These are phyloP conservation scores for Triglochin maritima DNA, from an alignment of 106 monocot species.

Conservation along the genomic window DNA sequence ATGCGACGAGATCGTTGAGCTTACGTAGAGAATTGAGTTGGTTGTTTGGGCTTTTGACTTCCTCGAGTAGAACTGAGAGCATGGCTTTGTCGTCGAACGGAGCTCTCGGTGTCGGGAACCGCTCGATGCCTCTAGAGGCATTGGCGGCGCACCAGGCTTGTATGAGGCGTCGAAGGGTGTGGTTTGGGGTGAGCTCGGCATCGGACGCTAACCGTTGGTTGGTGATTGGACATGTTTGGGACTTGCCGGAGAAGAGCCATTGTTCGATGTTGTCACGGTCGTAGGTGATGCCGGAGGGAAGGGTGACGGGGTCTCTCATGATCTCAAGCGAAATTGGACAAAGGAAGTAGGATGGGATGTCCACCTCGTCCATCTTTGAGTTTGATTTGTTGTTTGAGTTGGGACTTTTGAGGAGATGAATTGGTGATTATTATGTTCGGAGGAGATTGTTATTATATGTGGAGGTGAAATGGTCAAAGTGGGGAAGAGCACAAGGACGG, in stretches of 20 bases:
- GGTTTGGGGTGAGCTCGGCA: constrained; percentile 33
- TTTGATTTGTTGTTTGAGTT: background rate
- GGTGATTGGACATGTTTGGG: constrained; percentile 28
- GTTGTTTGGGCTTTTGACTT: background rate
- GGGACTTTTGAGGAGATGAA: too few relatives aligned
- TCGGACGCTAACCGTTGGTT: constrained; percentile 21
- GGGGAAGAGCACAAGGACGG: too few relatives aligned
- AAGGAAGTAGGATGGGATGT: constrained; percentile 42
- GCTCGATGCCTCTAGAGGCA: constrained; percentile 6
- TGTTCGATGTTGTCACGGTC: constrained; percentile 52
- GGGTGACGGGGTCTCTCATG: constrained; percentile 58
- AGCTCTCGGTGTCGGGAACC: constrained; percentile 14
- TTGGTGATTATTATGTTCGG: background rate
- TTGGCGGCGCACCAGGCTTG: constrained; percentile 38
- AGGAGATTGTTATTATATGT: background rate
- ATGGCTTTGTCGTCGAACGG: constrained; percentile 9
- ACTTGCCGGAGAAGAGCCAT: constrained; percentile 30
- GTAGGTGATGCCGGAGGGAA: constrained; percentile 55
- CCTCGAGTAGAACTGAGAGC: constrained; percentile 6
- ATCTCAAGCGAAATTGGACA: constrained; percentile 62
- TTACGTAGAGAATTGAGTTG: constrained; percentile 21
- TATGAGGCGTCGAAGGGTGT: constrained; percentile 52
- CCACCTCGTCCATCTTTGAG: constrained; percentile 16
- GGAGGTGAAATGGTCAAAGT: too few relatives aligned
- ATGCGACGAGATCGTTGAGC: constrained; percentile 21